A percentile compares a stretch with the other conserved stretches of the same genome.
Conservation (phyloP, 2,329 filamentous ascomycete genomes). For the Alternaria arborescens region DNA sequence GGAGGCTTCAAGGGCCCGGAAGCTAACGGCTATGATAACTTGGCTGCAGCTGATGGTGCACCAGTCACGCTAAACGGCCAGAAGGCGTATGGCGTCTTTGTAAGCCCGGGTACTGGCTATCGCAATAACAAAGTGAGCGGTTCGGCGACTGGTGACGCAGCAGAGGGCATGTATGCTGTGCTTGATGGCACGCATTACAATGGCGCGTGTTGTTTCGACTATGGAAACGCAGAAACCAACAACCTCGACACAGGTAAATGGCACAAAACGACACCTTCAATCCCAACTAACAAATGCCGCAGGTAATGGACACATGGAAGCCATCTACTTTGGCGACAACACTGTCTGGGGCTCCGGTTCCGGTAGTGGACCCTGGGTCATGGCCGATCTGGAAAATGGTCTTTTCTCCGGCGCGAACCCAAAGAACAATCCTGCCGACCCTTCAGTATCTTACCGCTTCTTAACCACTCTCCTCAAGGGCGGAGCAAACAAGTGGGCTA, state of each 20-base stretch:
- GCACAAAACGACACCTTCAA: accelerated
- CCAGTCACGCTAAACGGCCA: constrained; percentile 68
- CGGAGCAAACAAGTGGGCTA: constrained; percentile 63
- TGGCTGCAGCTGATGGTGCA: constrained; percentile 67
- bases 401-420: constrained; percentile 65
- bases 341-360: constrained; percentile 65
- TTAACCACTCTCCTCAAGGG: constrained; percentile 67
- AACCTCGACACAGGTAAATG: constrained; percentile 53
- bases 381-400: constrained; percentile 74
- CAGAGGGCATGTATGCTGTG: constrained; percentile 69
- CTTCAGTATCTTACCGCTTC: constrained; percentile 64
- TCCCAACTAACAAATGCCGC: neutral
- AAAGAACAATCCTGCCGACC: constrained; percentile 61
- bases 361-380: constrained; percentile 71
- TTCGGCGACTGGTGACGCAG: constrained; percentile 62
- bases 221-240: constrained; percentile 55
- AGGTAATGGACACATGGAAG: constrained; percentile 72
- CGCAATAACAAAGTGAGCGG: constrained; percentile 65
- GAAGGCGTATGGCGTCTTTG: constrained; percentile 70
- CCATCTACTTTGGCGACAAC: constrained; percentile 69
- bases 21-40: constrained; percentile 65
- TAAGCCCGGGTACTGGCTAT: constrained; percentile 70
- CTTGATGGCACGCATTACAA: constrained; percentile 69
- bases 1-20: constrained; percentile 67
- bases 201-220: constrained; percentile 61